Conservation (phyloP, 2,329 filamentous ascomycete genomes). For the Colletotrichum godetiae region DNA sequence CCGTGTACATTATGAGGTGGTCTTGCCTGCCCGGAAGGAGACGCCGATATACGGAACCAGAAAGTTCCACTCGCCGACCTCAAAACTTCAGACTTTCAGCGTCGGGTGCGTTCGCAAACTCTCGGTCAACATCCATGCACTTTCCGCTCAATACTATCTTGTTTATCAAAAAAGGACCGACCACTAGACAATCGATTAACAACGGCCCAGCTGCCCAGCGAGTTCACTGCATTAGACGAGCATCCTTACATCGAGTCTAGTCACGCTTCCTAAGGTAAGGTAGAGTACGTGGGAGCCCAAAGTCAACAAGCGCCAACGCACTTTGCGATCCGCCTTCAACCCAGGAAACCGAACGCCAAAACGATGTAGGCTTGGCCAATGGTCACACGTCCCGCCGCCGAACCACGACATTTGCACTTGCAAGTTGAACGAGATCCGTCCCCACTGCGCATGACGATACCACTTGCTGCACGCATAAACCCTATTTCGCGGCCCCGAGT, state of each 20-base stretch:
- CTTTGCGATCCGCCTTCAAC: neutral
- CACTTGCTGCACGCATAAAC: slow-evolving; percentile 13
- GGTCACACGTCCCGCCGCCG: slow-evolving; percentile 5
- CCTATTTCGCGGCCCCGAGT: neutral
- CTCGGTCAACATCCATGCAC: neutral
- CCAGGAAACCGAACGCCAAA: neutral
- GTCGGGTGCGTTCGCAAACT: neutral
- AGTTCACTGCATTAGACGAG: neutral
- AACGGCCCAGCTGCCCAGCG: neutral
- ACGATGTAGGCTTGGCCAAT: neutral
- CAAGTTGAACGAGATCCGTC: neutral
- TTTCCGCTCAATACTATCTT: neutral
- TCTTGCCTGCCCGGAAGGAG: neutral
- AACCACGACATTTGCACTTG: neutral
- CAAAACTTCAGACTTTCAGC: neutral
- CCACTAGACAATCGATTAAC: neutral
- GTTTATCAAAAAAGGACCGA: neutral
- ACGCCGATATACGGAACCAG: neutral
- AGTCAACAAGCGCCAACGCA: slow-evolving; percentile 1
- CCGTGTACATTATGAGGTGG: neutral
- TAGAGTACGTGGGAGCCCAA: slow-evolving; percentile 6
- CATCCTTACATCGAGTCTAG: neutral
- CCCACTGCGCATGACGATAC: slow-evolving; percentile 11
- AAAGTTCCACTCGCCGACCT: neutral
- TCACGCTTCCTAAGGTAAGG: neutral